Evolutionary conservation across 352 stramenopile genomes (phyloP), one percentile per base, ranked within the genome.

Genomic region (Phytophthora sansomeana): DNA sequence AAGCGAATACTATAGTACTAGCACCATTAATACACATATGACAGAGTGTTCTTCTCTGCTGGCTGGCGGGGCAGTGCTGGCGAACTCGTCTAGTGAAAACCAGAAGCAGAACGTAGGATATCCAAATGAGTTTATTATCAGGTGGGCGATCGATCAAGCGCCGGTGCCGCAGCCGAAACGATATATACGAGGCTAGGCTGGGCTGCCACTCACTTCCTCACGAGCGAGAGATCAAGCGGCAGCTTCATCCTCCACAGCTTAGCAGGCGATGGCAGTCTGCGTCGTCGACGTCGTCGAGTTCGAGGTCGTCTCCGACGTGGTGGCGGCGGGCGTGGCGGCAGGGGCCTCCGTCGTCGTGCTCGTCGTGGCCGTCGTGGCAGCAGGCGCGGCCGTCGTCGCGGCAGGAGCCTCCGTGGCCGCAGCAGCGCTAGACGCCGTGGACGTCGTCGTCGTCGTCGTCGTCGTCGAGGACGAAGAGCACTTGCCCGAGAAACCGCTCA

Each of bases 221-320:
- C 11, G 6, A 5, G 6, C 35, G 14, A 41, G 35, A 41, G 11
- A 41, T 11, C 6, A n/a, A 17, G 35, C 35, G 9, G 17, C 35
- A 19, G 14, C 35, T 41, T 41, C 35, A 10, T 17, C 35, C n/a
- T 6, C 10, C 2, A 14, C 35, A 41, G 13, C 32, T 35, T 35
- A 35, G 2, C n/a, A n/a, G n/a, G n/a, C n/a, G n/a, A n/a, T n/a
- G n/a, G 30, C 30, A 35, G 11, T 35, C 30, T 6, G 30, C n/a
- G n/a, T n/a, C n/a, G n/a, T n/a, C n/a, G n/a, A n/a, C 46, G 48
- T 49, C n/a, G 57, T 63, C 50, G 56, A 58, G 58, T 56, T 68
- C 38, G 64, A 44, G 5, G 64, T 67, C 0, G 62, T 56, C 26
- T 29, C 35, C 39, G 35, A 3, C 6, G 62, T 44, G 30, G 63